Percentiles rank a stretch among this genome's conserved stretches.
phyloP scores from a whole-genome alignment of 1,284 basidiomycete species.

The Pisolithus thermaeus region DNA sequence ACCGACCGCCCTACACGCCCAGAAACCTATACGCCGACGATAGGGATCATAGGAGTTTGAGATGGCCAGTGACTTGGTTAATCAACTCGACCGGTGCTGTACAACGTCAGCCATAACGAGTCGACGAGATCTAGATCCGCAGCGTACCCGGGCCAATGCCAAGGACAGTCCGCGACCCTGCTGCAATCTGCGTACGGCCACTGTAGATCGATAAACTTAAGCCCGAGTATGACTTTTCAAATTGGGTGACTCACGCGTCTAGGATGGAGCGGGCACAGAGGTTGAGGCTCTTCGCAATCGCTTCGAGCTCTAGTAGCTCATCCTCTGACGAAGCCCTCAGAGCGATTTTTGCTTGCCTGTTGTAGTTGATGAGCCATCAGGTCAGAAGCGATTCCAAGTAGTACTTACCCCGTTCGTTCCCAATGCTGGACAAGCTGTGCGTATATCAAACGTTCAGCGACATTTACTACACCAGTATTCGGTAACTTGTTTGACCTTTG shows the following conservation, averaged over 20 bases:
- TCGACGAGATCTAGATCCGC: not conserved
- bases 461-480: conserved; percentile 1
- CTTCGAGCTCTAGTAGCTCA: conserved; percentile 77
- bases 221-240: conserved; percentile 3
- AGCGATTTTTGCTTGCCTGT: conserved; percentile 90
- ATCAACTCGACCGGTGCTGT: conserved; percentile 76
- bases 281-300: conserved; percentile 79
- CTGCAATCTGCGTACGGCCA: conserved; percentile 82
- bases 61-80: conserved; percentile 85
- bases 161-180: conserved; percentile 86
- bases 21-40: not conserved
- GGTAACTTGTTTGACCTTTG: conserved; percentile 38
- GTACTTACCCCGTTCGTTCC: conserved; percentile 52
- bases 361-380: not conserved
- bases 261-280: conserved; percentile 84
- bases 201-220: conserved; percentile 33
- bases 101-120: conserved; percentile 4
- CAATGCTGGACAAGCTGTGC: conserved; percentile 74
- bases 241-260: conserved; percentile 66
- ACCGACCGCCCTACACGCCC: not conserved
- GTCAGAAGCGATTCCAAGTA: not conserved
- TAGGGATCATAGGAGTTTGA: conserved; percentile 58
- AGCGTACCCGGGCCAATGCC: conserved; percentile 80
- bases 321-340: conserved; percentile 76
- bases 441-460: conserved; percentile 11